Evolutionary conservation across 176 grass and related monocot genomes (phyloP).

Genomic region (Oryza meyeriana): DNA sequence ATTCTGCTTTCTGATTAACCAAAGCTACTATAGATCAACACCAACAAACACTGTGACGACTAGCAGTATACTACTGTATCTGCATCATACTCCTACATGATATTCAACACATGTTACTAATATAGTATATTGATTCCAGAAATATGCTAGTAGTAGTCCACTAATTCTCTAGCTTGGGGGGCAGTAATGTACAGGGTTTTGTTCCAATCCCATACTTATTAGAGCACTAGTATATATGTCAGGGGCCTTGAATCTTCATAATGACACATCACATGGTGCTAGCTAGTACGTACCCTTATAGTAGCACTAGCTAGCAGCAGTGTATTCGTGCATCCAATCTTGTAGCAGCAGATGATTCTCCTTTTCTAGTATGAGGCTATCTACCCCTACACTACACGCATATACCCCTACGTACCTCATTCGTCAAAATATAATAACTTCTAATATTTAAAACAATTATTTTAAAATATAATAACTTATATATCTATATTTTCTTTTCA

Average conservation of each 20-base stretch:
- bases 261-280: conserved; percentile 32
- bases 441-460: too few species aligned
- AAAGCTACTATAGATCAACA: background rate
- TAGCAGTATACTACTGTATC: background rate
- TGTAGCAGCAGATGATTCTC: background rate
- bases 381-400: background rate
- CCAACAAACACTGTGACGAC: background rate
- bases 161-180: background rate
- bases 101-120: background rate
- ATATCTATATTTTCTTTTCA: too few species aligned
- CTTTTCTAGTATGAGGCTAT: background rate
- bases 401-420: background rate
- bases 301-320: background rate
- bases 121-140: background rate
- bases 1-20: background rate
- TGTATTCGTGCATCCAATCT: background rate
- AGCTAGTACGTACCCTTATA: background rate
- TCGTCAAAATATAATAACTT: too few species aligned
- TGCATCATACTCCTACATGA: background rate
- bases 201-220: background rate
- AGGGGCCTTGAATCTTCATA: conserved; percentile 30
- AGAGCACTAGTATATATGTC: background rate
- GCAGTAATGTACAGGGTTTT: background rate
- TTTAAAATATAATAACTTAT: too few species aligned
- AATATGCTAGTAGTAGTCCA: too few species aligned